phyloP scores from a whole-genome alignment of 2,329 filamentous ascomycete species.

The Emmonsia crescens region DNA sequence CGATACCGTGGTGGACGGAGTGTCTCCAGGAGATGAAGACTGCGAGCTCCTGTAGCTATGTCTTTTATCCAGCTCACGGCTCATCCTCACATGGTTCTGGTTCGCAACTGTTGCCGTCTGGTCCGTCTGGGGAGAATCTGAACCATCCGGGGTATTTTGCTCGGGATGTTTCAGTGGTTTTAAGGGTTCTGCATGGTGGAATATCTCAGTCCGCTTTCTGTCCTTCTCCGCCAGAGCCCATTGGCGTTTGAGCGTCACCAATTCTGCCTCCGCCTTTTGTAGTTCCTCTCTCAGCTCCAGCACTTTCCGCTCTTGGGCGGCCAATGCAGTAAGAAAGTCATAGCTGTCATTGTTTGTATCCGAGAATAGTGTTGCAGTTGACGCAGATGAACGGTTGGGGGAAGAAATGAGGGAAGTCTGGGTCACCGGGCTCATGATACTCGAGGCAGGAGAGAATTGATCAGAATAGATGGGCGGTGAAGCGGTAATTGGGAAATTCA shows the following conservation, averaged over 20 bases:
- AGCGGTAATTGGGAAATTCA: conserved; percentile 35
- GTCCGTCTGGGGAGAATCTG: conserved; percentile 11
- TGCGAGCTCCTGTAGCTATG: conserved; percentile 52
- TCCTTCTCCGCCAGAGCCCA: conserved; percentile 69
- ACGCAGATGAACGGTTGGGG: conserved; percentile 18
- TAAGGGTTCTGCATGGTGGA: conserved; percentile 48
- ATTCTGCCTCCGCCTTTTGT: conserved; percentile 65
- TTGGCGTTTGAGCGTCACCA: conserved; percentile 67
- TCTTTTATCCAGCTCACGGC: conserved; percentile 59
- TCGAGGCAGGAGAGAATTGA: conserved; percentile 20
- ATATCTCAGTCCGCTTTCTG: conserved; percentile 61
- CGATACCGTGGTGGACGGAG: conserved; percentile 23
- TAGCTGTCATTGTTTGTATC: conserved; percentile 41
- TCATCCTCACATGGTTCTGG: conserved; percentile 28
- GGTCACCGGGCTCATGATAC: conserved; percentile 24
- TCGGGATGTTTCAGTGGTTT: conserved; percentile 41
- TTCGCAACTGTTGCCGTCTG: conserved; percentile 13
- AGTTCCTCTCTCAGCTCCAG: conserved; percentile 87
- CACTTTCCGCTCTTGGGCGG: conserved; percentile 81
- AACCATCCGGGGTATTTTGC: conserved; percentile 9
- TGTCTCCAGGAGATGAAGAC: conserved; percentile 31
- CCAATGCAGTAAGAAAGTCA: conserved; percentile 77
- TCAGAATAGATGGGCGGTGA: conserved; percentile 7
- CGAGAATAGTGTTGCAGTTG: conserved; percentile 6
- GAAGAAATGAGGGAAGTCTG: conserved; percentile 25